Evolutionary conservation across 306 rosid genomes (phyloP), one percentile per base, ranked within the genome.

Genomic region (Casuarina cunninghamiana): DNA sequence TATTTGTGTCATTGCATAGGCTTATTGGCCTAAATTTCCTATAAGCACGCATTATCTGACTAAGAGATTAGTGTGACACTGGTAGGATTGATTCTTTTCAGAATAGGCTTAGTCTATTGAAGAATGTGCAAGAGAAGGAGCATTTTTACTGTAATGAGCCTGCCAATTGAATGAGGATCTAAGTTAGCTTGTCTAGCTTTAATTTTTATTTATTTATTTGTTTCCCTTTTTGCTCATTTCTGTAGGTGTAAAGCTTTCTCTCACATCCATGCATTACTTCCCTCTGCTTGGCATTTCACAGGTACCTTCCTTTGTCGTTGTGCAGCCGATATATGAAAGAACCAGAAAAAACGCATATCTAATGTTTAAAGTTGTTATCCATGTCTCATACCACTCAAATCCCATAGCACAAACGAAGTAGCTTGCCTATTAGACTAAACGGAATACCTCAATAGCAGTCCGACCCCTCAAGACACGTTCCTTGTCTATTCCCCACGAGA

Each of bases 401-500:
- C 42, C 71, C 78, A 35, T 38, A 54, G 62, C 50, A 78, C 55
- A 74, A 13, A 75, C 2, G 15, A 61, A 3, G 48, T 32, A 75
- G 45, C 5, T 17, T 26, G 13, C 53, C 51, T 32, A 39, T 71
- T 45, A 71, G 32, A 50, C 39, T 43, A n/a, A 65, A 76, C 76
- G 72, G 55, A 77, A 72, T 91, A 95, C 99, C 99, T 95, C 99
- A 74, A 93, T 75, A 82, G 96, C 97, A 71, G 97, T 95, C 73
- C 99, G 96, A 69, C 99, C 97, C 81, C 94, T 89, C 82, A 95
- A 89, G 74, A 95, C 96, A 43, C 99, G 91, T 77, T 95, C 97
- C 89, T 91, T 96, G 79, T 96, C 99, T 70, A 93, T 88, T 75
- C 97, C 99, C 97, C 98, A 96, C 13, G 99, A 91, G 58, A 96